These are phyloP conservation scores for Penicillium argentinense DNA, from an alignment of 495 filamentous ascomycete genomes.

Conservation along the genomic window DNA sequence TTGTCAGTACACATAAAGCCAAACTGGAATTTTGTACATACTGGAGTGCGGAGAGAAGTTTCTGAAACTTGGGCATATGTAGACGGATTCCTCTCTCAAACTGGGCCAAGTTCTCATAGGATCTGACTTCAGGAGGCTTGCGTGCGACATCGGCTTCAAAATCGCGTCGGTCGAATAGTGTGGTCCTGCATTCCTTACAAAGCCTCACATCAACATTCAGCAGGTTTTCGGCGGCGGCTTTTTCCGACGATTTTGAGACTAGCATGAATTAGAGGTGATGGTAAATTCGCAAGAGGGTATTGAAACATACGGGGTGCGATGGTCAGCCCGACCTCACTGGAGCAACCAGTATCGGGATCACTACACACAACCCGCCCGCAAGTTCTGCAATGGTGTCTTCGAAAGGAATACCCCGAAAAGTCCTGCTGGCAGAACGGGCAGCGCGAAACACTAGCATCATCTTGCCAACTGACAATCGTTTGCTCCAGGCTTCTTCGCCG, in stretches of 20 bases:
- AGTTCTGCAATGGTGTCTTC: constrained; percentile 90
- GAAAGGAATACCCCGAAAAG: constrained; percentile 83
- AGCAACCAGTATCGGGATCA: constrained; percentile 80
- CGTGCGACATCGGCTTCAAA: constrained; percentile 68
- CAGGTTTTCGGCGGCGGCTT: constrained; percentile 47
- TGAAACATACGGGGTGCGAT: constrained; percentile 65
- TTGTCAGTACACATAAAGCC: constrained; percentile 18
- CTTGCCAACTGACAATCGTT: constrained; percentile 90
- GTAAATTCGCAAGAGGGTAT: background rate
- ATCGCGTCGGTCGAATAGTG: constrained; percentile 80
- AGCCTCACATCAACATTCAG: constrained; percentile 81
- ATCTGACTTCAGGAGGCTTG: constrained; percentile 72
- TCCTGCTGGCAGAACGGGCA: constrained; percentile 96
- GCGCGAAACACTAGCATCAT: constrained; percentile 73
- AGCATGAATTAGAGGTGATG: constrained; percentile 19
- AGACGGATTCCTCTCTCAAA: constrained; percentile 87
- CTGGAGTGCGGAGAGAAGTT: constrained; percentile 67
- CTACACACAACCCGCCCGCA: constrained; percentile 92
- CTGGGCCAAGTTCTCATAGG: constrained; percentile 84
- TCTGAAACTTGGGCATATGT: constrained; percentile 85
- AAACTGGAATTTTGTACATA: constrained; percentile 25
- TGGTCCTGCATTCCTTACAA: constrained; percentile 85
- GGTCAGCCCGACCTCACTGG: constrained; percentile 75
- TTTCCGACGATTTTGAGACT: constrained; percentile 60
- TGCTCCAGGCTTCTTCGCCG: constrained; percentile 83